Base-by-base conservation (phyloP, 345 rosid genomes). In the Moringa oleifera region DNA sequence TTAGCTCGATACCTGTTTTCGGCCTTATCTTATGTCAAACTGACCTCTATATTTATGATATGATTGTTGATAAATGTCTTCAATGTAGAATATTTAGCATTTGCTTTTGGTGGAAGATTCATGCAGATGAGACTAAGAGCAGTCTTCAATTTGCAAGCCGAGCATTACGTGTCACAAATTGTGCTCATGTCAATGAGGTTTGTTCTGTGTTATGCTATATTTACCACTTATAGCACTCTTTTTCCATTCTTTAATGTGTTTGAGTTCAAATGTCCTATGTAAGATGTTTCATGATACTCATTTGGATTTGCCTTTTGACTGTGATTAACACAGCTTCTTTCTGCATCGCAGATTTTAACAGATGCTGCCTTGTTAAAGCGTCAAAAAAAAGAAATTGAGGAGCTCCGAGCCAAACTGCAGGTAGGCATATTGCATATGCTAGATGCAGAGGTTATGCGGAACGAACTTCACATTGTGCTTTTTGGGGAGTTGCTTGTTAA, bases 131-230 rank as follows among this genome's bases (percentile, higher is more conserved):
- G 79, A 93, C 98, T 55, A 93, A 84, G 75, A 90, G 97, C 73
- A 93, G 97, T 80, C 96, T 93, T 70, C 97, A 80, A 51, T 93
- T 90, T 73, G 96, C 98, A 46, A 93, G 97, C 73, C 87, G 98
- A 73, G 98, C 98, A 76, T 66, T 87, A 69, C 93, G 87, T 64
- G 85, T 93, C 61, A 87, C 89, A 55, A 93, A 93, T 66, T 88
- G 87, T 79, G 98, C 97, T 25, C 93, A 72, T 66, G 97, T 93
- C 77, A 93, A 93, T 64, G 98, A 93, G 97, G 96, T 89, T 46
- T 64, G 55, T 53, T 76, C 75, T 61, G 46, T 53, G 57, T 71
- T 62, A 21, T 19, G 51, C 52, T 67, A 22, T 50, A 55, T 58
- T 55, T 54, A 19, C 55, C 11, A 19, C 9, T 16, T n/a, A 25